Percentiles rank a stretch among this genome's conserved stretches.
phyloP scores from a whole-genome alignment of 2,329 filamentous ascomycete genomes.

The Aspergillus udagawae region DNA sequence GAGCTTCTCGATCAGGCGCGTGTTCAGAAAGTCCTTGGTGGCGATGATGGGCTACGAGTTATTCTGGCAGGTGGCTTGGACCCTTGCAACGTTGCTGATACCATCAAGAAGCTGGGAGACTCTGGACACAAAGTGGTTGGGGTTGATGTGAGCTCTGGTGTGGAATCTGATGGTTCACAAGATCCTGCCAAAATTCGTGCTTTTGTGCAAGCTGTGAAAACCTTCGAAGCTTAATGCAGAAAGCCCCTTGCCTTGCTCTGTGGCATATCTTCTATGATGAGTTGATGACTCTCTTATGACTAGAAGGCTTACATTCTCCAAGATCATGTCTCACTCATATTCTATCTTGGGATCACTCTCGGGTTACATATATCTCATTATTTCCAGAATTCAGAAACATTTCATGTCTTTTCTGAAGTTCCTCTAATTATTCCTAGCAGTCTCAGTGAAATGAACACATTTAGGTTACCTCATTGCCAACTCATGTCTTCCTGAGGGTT shows the following conservation, averaged over 20 bases:
- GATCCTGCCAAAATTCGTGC: slow-evolving; percentile 72
- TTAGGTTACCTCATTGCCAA: not conserved
- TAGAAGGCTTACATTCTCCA: not conserved
- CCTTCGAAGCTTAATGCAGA: slow-evolving; percentile 26
- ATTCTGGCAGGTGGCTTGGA: slow-evolving; percentile 82
- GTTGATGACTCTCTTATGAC: slow-evolving; percentile 1
- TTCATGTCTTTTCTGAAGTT: not conserved
- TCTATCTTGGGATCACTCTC: slow-evolving; percentile 2
- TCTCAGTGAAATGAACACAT: not conserved
- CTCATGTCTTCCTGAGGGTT: not conserved
- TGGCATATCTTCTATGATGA: slow-evolving; percentile 5
- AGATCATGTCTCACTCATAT: not conserved
- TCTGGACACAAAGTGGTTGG: slow-evolving; percentile 64
- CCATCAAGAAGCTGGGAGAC: slow-evolving; percentile 60
- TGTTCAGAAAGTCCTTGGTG: slow-evolving; percentile 63
- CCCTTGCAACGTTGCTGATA: slow-evolving; percentile 69
- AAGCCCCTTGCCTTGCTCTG: not conserved
- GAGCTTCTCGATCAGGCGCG: slow-evolving; percentile 68
- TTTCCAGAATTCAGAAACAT: not conserved
- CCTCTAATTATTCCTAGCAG: not conserved
- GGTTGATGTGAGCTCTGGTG: slow-evolving; percentile 91
- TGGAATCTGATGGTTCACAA: slow-evolving; percentile 80
- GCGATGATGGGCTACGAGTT: slow-evolving; percentile 67
- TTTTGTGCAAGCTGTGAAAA: slow-evolving; percentile 74
- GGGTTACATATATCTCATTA: slow-evolving; percentile 4